Evolutionary conservation across 805 yeast genomes (phyloP), one percentile per base, ranked within the genome.

Genomic region (Candida endomychidarum): DNA sequence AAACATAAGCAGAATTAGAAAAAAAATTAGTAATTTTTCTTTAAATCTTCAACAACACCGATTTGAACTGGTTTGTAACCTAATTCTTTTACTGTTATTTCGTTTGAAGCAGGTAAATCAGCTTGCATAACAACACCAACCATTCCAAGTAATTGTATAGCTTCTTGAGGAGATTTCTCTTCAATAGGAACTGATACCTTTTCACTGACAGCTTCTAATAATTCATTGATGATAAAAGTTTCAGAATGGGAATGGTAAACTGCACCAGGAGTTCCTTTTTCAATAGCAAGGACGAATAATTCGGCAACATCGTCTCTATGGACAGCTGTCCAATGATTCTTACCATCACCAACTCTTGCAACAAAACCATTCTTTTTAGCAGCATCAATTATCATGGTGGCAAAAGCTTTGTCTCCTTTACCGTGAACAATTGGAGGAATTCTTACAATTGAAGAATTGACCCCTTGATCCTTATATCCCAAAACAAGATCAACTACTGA

Each of bases 311-410:
- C 74, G 3, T 26, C 15, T 7, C 51, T 49, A 38, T 60, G 52
- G 26, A 57, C 61, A 5, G 64, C 60, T 2, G 64, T 39, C 68
- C 69, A 66, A 6, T 27, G 37, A 40, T 52, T 56, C 9, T 46
- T 12, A 15, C 38, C 39, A 23, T 58, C 65, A 10, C 70, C 75
- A 9, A 62, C 47, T 48, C 62, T 70, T 4, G 57, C 45, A 8
- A 66, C 58, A 20, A 52, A 51, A 2, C 65, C 64, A 5, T 45
- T 29, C 38, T 60, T 48, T 38, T 64, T 50, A 14, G 72, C 57
- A 34, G 61, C 46, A 2, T 57, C 56, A 6, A 47, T 37, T 5
- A 56, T 34, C 6, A 25, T 10, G 3, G 58, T 49, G 17, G 60
- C 23, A 23, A 64, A 64, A 1, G 49, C 62, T 4, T 42, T 35